Evolutionary conservation across 768 basidiomycete genomes (phyloP), one percentile per base, ranked within the genome.

Genomic region (Boletus patriciae): DNA sequence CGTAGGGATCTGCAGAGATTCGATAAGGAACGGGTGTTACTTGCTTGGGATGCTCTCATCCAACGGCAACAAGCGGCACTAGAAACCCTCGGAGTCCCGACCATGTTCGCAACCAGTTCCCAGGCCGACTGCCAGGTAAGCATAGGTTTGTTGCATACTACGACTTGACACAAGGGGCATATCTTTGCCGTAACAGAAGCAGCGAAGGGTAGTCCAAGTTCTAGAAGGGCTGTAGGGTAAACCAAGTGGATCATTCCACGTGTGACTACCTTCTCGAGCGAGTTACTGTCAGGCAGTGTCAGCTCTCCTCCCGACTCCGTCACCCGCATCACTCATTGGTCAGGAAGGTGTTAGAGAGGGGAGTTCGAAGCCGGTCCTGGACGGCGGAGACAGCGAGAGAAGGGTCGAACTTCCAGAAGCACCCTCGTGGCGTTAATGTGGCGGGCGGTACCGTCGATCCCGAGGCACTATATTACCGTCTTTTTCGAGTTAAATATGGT

Each of bases 31-130:
- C 79, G 86, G 37, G 86, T 78, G 11, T 70, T 92, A 7, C 77
- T 83, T 3, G 87, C 88, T 10, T 94, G 90, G 89, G 90, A 90
- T 64, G 82, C 80, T 19, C 77, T 93, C n/a, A 70, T 86, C 19
- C 73, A 81, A 48, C 83, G 81, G 62, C 92, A 94, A 68, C 91
- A 94, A 70, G 66, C 74, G 0, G 73, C 80, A 16, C 75, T 94
- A 46, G 83, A 84, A 61, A 68, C 76, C 31, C 73, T 86, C 44
- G 75, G 78, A 40, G 81, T 93, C 15, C 92, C 92, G 16, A 78
- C 83, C 3, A 92, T 94, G 87, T 88, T 81, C 66, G 70, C 76
- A 13, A 84, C 87, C 3, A 70, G 65, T 43, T 76, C 77, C 43
- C 63, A 65, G 38, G 65, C 74, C 4, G 81, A 85, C 60, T 72